Percentiles rank a stretch among this genome's conserved stretches.
phyloP scores from a whole-genome alignment of 768 basidiomycete genomes.

The Tylopilus sp. region DNA sequence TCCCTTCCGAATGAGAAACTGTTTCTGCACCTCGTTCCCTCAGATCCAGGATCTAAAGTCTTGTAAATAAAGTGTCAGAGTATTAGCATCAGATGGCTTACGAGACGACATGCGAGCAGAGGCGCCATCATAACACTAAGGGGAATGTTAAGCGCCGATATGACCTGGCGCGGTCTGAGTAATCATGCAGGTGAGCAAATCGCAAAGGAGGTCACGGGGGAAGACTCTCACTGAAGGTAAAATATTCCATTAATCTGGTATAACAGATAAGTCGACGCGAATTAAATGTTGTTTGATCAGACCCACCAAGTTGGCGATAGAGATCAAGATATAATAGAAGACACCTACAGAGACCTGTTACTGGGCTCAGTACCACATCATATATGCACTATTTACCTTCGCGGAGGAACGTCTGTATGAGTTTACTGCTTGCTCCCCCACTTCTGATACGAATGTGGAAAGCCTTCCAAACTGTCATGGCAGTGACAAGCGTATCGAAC shows the following conservation, averaged over 20 bases:
- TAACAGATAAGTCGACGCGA: neutral
- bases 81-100: slow-evolving; percentile 28
- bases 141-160: slow-evolving; percentile 82
- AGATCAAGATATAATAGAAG: slow-evolving; percentile 83
- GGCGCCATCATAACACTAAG: slow-evolving; percentile 83
- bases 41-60: slow-evolving; percentile 69
- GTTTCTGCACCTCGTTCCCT: slow-evolving; percentile 81
- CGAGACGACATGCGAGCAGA: slow-evolving; percentile 74
- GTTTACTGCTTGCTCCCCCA: slow-evolving; percentile 71
- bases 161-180: slow-evolving; percentile 70
- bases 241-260: slow-evolving; percentile 73
- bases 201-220: neutral
- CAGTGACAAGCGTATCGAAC: slow-evolving; percentile 77
- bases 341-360: slow-evolving; percentile 42
- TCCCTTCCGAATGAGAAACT: slow-evolving; percentile 70
- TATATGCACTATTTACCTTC: slow-evolving; percentile 49
- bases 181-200: slow-evolving; percentile 12
- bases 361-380: neutral
- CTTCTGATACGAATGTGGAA: slow-evolving; percentile 71
- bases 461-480: slow-evolving; percentile 79
- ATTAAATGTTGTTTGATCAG: neutral
- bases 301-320: slow-evolving; percentile 72
- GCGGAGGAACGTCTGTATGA: slow-evolving; percentile 81
- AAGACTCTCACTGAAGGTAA: slow-evolving; percentile 66
- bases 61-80: slow-evolving; percentile 4